Conservation (phyloP, 73 alveolate genomes). For the Paramecium sonneborni region DNA sequence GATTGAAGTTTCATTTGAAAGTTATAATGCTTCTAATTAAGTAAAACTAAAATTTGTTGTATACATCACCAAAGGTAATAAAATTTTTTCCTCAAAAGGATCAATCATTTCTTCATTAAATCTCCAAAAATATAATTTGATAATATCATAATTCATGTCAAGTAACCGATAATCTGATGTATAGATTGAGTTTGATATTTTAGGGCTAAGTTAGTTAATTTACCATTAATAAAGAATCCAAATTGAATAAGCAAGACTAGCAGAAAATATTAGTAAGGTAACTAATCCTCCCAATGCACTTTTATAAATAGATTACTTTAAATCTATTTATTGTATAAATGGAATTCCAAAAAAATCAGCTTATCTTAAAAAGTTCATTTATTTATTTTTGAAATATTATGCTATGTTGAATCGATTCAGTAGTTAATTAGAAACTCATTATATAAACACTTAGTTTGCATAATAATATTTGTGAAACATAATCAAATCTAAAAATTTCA, state of each 20-base stretch:
- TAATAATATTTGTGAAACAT: no score
- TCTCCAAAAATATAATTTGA: background rate
- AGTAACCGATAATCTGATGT: background rate
- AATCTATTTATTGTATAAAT: background rate
- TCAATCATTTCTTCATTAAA: background rate
- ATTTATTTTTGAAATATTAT: background rate
- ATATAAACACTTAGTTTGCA: no score
- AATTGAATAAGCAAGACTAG: background rate
- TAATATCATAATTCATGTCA: slow-evolving; percentile 2
- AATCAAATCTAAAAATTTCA: no score
- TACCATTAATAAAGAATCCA: background rate
- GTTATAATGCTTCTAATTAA: background rate
- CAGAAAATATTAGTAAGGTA: background rate
- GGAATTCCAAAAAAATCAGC: slow-evolving; percentile 10
- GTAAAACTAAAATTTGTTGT: background rate
- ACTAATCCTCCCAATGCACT: background rate
- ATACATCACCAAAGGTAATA: background rate
- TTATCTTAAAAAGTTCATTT: background rate
- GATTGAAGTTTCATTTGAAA: background rate
- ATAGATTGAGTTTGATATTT: background rate
- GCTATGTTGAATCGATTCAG: background rate
- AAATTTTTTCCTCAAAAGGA: background rate
- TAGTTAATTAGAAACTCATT: background rate
- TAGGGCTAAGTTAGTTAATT: background rate
- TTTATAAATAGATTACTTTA: background rate